phyloP scores from a whole-genome alignment of 768 basidiomycete species.

The Mycena latifolia region DNA sequence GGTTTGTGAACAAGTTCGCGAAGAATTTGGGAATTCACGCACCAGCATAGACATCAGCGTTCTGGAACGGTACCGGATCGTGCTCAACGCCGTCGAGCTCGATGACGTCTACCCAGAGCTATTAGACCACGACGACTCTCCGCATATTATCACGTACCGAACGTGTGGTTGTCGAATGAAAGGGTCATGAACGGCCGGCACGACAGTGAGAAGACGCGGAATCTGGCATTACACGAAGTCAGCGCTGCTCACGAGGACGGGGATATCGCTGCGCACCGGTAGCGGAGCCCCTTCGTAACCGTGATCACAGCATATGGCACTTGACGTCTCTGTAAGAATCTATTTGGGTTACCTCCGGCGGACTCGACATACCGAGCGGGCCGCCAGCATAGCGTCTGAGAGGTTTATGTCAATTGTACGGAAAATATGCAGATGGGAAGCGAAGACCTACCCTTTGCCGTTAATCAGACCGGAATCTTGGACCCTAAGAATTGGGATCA shows the following conservation, averaged over 20 bases:
- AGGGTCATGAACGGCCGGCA: constrained; percentile 58
- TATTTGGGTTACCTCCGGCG: constrained; percentile 26
- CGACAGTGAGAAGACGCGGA: constrained; percentile 60
- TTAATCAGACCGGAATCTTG: constrained; percentile 62
- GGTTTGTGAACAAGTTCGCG: constrained; percentile 22
- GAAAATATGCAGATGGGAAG: too few species aligned
- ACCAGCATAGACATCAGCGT: constrained; percentile 51
- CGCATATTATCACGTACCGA: constrained; percentile 36
- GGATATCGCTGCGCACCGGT: constrained; percentile 47
- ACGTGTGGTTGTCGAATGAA: constrained; percentile 52
- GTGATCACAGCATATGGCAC: constrained; percentile 56
- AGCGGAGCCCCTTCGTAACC: constrained; percentile 54
- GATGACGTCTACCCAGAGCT: constrained; percentile 40
- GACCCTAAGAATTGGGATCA: constrained; percentile 30
- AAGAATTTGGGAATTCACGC: too few species aligned
- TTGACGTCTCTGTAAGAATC: constrained; percentile 54
- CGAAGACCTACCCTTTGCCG: constrained; percentile 40
- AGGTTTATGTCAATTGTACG: too few species aligned
- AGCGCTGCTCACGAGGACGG: too few species aligned
- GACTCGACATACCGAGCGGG: constrained; percentile 40
- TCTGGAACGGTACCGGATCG: constrained; percentile 54
- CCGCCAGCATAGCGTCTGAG: too few species aligned
- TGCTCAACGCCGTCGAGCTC: constrained; percentile 57
- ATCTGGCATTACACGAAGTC: constrained; percentile 36
- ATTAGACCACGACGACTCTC: background rate